Base-by-base conservation (phyloP, 2,329 filamentous ascomycete genomes). In the Dothiorella sarmentorum region DNA sequence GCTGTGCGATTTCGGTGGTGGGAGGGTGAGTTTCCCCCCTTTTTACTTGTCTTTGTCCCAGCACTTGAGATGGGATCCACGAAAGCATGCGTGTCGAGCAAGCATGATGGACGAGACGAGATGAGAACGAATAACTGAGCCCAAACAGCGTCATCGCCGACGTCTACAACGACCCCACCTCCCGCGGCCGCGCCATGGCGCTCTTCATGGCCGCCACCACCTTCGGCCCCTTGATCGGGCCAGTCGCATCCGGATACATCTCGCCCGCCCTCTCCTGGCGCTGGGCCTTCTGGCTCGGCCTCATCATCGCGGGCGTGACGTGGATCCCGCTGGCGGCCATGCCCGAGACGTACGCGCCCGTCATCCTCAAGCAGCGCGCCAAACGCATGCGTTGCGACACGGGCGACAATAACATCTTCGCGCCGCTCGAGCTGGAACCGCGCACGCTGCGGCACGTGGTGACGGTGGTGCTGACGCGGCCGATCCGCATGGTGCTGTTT, bases 381-480 rank as follows among this genome's bases (percentile, higher is more conserved):
- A 73, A 73, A 27, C 77, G 75, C 49, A 70, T 89, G 31, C 82
- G 85, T 62, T 82, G 80, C 64, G 76, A 77, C 27, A 80, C 83
- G 26, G 82, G 80, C 0, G 76, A 77, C 45, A 68, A 73, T 38
- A 73, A 77, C 61, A 80, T 85, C 53, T 75, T 84, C 53, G 82
- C 88, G 1, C 82, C 83, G 0, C 78, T 83, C 51, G 86, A 90
- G 67, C 72, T 89, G 20, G 84, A 89, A 65, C 75, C 79, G 55
- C 79, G 81, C 26, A 79, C 79, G 43, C 72, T 85, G 40, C 78
- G 74, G 33, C 81, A 88, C 63, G 79, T 90, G 55, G 69, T 85
- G n/a, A 84, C 81, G 1, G 82, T 88, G n/a, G 86, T 90, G 0
- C 75, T 92, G 35, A 86, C 85, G 1, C 77, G 89, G 0, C 89